phyloP scores from a whole-genome alignment of 768 basidiomycete species.

The Artomyces pyxidatus region DNA sequence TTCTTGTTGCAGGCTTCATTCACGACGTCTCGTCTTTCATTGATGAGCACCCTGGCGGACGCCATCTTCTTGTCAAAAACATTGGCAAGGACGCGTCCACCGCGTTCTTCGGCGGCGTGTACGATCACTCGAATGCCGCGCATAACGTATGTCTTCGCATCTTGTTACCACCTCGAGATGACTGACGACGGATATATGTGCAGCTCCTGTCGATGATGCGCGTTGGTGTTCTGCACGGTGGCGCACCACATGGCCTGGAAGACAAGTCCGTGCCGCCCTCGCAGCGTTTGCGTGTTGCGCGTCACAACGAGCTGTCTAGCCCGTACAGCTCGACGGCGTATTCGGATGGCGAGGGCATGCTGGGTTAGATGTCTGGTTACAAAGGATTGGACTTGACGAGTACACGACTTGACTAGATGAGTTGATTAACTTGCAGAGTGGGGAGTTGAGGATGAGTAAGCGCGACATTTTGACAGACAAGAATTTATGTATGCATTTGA shows the following conservation, averaged over 20 bases:
- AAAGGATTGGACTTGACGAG: too few species aligned
- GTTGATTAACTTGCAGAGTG: too few species aligned
- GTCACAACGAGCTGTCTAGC: conserved; percentile 27
- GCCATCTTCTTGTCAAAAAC: conserved; percentile 72
- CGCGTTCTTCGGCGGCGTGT: conserved; percentile 90
- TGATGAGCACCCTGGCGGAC: conserved; percentile 89
- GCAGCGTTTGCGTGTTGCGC: conserved; percentile 38
- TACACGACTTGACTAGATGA: too few species aligned
- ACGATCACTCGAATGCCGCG: conserved; percentile 83
- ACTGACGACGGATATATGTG: conserved; percentile 1
- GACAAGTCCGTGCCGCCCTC: conserved; percentile 41
- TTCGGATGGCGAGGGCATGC: conserved; percentile 27
- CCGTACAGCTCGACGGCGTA: conserved; percentile 26
- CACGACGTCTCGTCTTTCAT: conserved; percentile 82
- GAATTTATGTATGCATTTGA: too few species aligned
- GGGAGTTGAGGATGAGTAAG: too few species aligned
- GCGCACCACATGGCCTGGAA: conserved; percentile 42
- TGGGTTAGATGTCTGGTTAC: too few species aligned
- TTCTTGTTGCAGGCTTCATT: conserved; percentile 88
- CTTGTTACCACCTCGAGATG: neutral
- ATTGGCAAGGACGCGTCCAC: conserved; percentile 90
- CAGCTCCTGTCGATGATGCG: conserved; percentile 53
- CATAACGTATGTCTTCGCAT: conserved; percentile 51
- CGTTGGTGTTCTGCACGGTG: conserved; percentile 47
- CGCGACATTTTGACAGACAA: too few species aligned